Evolutionary conservation across 1,139 yeast genomes (phyloP), one percentile per base, ranked within the genome.

Genomic region (Hansenula sp.): DNA sequence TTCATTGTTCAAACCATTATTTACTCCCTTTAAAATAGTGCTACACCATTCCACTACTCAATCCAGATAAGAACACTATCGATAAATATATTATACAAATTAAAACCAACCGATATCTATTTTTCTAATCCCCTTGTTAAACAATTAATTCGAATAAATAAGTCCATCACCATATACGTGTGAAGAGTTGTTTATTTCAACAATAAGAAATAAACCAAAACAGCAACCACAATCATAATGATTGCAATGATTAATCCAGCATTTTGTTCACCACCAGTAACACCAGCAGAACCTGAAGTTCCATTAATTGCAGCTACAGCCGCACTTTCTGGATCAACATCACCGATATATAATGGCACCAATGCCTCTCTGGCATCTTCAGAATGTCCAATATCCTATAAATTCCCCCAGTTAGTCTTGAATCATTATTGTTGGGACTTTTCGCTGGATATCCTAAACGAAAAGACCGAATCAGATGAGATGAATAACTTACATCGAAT

Each of bases 341-440:
- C 75, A 47, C 98, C 98, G 47, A 90, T 73, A 54, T 75, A 71
- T 57, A 89, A 69, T 34, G 75, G 77, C 36, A 68, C 71, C 57
- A 94, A 72, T 49, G 84, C 73, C 53, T 83, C 94, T 53, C 81
- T 79, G 29, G 98, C 97, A 55, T 90, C 97, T 52, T 90, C 97
- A 31, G 97, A 89, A 67, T 92, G 99, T 32, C 98, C 98, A 59
- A 92, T 90, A 61, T 92, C 98, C 55, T 54, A 37, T 9, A n/a
- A n/a, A n/a, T n/a, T n/a, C n/a, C n/a, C n/a, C n/a, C n/a, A n/a
- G n/a, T n/a, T n/a, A n/a, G n/a, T n/a, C n/a, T n/a, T n/a, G n/a
- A n/a, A n/a, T n/a, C n/a, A n/a, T n/a, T n/a, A n/a, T n/a, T n/a
- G n/a, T n/a, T n/a, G n/a, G n/a, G n/a, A n/a, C n/a, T n/a, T n/a